These are phyloP conservation scores for Fraxinus dipetala DNA, from an alignment of 305 asterid species.

Conservation along the genomic window DNA sequence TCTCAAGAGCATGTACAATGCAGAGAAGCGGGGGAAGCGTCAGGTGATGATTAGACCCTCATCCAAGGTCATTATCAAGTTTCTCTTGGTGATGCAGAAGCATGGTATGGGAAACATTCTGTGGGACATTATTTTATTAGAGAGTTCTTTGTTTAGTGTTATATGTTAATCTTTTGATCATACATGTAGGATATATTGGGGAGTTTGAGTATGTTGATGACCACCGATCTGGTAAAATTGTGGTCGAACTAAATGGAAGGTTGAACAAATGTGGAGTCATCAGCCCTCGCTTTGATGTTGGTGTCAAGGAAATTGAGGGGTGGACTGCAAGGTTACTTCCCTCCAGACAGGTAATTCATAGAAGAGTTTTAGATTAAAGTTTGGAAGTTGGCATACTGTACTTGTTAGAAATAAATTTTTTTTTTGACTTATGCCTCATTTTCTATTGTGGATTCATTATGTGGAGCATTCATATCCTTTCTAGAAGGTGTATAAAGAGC, in stretches of 20 bases:
- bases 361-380: background rate
- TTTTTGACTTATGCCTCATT: background rate
- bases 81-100: slow-evolving; percentile 3
- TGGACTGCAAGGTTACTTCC: slow-evolving; percentile 4
- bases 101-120: background rate
- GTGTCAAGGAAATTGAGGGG: slow-evolving; percentile 5
- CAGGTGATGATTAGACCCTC: background rate
- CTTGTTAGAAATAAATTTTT: background rate
- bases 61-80: background rate
- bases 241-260: background rate
- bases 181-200: background rate
- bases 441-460: background rate
- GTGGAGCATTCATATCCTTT: background rate
- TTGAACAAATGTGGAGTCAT: background rate
- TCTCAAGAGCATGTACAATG: slow-evolving; percentile 4
- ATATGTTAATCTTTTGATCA: background rate
- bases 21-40: background rate
- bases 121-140: background rate
- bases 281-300: slow-evolving; percentile 2
- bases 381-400: background rate
- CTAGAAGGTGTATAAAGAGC: background rate
- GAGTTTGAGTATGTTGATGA: slow-evolving; percentile 5
- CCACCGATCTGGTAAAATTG: background rate
- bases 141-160: background rate
- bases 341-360: background rate